phyloP scores from a whole-genome alignment of 192 early-diverging fungal genomes.

The Diversispora epigaea region DNA sequence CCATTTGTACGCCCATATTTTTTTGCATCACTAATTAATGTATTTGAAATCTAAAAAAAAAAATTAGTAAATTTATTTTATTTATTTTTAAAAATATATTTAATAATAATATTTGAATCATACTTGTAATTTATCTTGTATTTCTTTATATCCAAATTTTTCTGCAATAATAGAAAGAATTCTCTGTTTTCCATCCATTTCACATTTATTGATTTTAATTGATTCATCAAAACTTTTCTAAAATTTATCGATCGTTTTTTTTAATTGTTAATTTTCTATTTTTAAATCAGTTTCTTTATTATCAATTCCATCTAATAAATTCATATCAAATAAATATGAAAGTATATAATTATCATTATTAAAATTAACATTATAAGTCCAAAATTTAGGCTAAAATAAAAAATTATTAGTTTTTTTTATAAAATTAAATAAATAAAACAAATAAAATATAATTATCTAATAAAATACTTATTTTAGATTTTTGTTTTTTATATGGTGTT shows the following conservation, averaged over 20 bases:
- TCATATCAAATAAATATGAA: background rate
- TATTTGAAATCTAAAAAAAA: constrained; percentile 8
- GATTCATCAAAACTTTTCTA: background rate
- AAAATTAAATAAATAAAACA: too few relatives aligned
- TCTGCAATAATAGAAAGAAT: background rate
- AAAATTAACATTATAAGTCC: background rate
- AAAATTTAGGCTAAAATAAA: background rate
- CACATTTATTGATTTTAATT: background rate
- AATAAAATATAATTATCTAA: background rate
- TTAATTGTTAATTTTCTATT: background rate
- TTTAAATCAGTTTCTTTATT: background rate
- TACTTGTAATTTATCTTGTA: background rate
- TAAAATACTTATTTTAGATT: background rate
- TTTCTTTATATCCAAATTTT: background rate
- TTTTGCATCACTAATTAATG: background rate
- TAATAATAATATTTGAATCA: background rate
- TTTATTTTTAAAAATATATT: background rate
- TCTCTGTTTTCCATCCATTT: background rate
- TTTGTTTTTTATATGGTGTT: background rate
- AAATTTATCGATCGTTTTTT: background rate
- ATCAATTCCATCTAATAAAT: background rate
- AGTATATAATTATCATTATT: background rate
- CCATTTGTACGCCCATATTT: background rate
- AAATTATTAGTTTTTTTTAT: background rate
- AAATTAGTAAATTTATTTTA: background rate